Base-by-base conservation (phyloP, 2,329 filamentous ascomycete species). In the Phaeomoniella chlamydospora region DNA sequence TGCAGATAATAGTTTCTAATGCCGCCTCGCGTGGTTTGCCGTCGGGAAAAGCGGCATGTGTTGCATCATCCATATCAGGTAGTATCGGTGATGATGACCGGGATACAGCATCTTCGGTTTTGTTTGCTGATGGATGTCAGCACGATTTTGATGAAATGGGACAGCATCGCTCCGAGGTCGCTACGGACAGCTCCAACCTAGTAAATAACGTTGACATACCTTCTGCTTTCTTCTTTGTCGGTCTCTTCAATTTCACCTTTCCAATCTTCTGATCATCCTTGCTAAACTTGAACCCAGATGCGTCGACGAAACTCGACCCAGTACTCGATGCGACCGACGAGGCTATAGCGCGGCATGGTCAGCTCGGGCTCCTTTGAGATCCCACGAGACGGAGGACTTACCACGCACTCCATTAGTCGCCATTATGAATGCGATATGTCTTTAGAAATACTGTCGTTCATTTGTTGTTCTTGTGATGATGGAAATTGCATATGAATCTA, bases 1-100 rank as follows among this genome's bases (percentile, higher is more conserved):
- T 94, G 69, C 88, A 98, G 45, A 80, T 70, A 35, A 90, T 77
- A 6, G 84, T 70, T 43, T 93, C 84, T 9, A 81, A 72, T 38
- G 67, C 68, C 50, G 94, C 87, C 47, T 86, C 78, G 45, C 93
- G 70, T 0, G 86, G 85, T 39, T 80, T 76, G 42, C 85, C 84
- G 33, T 79, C 87, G 3, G 76, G 68, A 56, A 94, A 94, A 3
- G 81, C 81, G 41, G 84, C 76, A 46, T 81, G 73, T 11, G 82
- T 76, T 41, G 67, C 73, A 41, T 86, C 77, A 48, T 92, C 83
- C 35, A 94, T 70, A 36, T 74, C 54, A 4, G 61, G 61, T n/a
- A 63, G 50, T 15, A 59, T 56, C 3, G 61, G 61, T 1, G 61
- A 63, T 11, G 55, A 53, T 31, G 49, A 50, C 15, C 52, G 50